Percentiles rank a stretch among this genome's conserved stretches.
Evolutionary conservation across 495 filamentous ascomycete genomes (phyloP).

Genomic region (Podospora pseudoanserina): DNA sequence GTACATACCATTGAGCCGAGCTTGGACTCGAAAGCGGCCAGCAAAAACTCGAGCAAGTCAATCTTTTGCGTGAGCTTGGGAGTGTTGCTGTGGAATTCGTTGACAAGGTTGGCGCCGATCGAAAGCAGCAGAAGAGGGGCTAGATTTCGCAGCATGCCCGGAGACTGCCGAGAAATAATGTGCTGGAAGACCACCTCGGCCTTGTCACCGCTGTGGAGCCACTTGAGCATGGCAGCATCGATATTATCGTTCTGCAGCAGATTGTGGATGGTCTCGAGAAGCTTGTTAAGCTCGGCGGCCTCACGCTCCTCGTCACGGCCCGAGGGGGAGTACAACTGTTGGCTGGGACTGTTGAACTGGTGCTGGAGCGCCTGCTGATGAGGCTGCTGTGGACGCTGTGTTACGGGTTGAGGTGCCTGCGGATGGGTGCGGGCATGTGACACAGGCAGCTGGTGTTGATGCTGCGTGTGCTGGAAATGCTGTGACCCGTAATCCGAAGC

Average conservation of each 20-base stretch:
- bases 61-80: slow-evolving; percentile 56
- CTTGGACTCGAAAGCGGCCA: slow-evolving; percentile 47
- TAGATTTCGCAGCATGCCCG: slow-evolving; percentile 65
- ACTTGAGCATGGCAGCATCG: slow-evolving; percentile 67
- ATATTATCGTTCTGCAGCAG: slow-evolving; percentile 62
- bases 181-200: slow-evolving; percentile 78
- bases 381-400: slow-evolving; percentile 18
- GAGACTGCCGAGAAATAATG: slow-evolving; percentile 70
- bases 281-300: slow-evolving; percentile 58
- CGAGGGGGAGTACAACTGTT: slow-evolving; percentile 35
- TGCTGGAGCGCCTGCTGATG: slow-evolving; percentile 33
- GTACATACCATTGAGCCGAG: slow-evolving; percentile 47
- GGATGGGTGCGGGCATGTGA: slow-evolving; percentile 17
- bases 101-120: slow-evolving; percentile 74
- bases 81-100: slow-evolving; percentile 57
- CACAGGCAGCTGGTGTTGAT: slow-evolving; percentile 18
- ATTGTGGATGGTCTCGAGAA: slow-evolving; percentile 60
- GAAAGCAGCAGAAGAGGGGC: slow-evolving; percentile 77
- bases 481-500: slow-evolving; percentile 19
- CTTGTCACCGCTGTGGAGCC: slow-evolving; percentile 74
- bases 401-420: slow-evolving; percentile 7
- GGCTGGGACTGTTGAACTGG: slow-evolving; percentile 29
- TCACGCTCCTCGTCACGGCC: slow-evolving; percentile 38
- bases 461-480: slow-evolving; percentile 26
- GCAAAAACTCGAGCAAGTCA: slow-evolving; percentile 70